Evolutionary conservation across 1,139 yeast genomes (phyloP), one percentile per base, ranked within the genome.

Genomic region (Suhomyces coccinellae): DNA sequence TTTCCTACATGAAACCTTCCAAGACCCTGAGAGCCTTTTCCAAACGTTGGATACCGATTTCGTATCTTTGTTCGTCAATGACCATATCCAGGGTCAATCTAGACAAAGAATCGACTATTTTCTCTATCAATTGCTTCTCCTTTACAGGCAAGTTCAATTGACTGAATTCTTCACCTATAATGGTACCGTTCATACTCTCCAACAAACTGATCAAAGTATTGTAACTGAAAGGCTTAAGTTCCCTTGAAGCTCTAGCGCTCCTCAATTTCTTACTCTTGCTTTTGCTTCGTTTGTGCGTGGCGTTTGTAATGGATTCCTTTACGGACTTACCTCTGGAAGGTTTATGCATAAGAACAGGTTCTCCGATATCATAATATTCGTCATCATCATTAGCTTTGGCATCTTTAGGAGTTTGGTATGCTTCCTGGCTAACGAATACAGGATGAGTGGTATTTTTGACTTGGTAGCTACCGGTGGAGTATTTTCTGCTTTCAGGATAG

Each of bases 11-110:
- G 53, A 73, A 91, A 2, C 97, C 97, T 61, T 91, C 97, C 43
- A 91, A 71, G 1, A 90, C 95, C 45, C 87, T 71, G 47, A 89
- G 75, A 0, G 96, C 97, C 57, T 82, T 83, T 56, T 85, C 87
- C 53, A 91, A 69, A 50, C 97, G 71, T 51, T 79, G 75, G 34
- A 88, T 77, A n/a, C 97, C 96, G 50, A 87, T 87, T 24, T 84
- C 85, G 50, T 87, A 83, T 56, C 95, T 78, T 30, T 80, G 81
- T 35, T 87, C 87, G 63, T 91, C 96, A 44, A 87, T 65, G 44
- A 88, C 85, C 87, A 91, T 90, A 61, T 90, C 97, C 46, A 91
- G 87, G 4, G 96, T 88, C 49, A 91, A 75, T 55, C 95, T 75
- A 17, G 95, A 85, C 46, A 91, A 71, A 2, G 95, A 85, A 57